Percentiles rank a stretch among this genome's conserved stretches.
phyloP scores from a whole-genome alignment of 306 rosid genomes.

The Medicago arabica region DNA sequence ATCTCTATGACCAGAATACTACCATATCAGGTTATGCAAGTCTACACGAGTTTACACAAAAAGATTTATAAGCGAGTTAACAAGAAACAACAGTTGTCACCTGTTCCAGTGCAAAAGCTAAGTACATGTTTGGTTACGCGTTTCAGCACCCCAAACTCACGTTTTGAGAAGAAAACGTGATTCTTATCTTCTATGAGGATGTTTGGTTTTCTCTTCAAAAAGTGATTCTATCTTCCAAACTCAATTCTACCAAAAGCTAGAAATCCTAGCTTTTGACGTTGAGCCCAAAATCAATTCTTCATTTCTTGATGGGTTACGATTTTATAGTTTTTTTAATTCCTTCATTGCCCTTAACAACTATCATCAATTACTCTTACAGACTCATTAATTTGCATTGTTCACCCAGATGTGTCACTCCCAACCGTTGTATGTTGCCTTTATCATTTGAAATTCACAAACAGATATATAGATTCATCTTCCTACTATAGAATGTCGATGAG shows the following conservation, averaged over 20 bases:
- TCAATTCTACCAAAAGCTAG: not conserved
- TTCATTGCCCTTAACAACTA: not conserved
- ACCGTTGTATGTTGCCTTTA: no score
- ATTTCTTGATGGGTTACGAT: not conserved
- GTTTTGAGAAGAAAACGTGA: not conserved
- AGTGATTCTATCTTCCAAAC: not conserved
- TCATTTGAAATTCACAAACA: no score
- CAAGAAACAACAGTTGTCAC: not conserved
- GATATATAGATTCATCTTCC: no score
- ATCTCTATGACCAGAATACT: not conserved
- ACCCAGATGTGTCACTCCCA: not conserved
- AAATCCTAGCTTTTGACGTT: not conserved
- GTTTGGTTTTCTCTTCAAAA: not conserved
- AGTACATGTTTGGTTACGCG: not conserved
- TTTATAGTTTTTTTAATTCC: not conserved
- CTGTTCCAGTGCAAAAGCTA: not conserved
- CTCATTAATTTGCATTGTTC: not conserved
- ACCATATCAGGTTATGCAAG: not conserved
- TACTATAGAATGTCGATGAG: no score
- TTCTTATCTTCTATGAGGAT: not conserved
- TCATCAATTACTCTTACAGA: not conserved
- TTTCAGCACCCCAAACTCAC: not conserved
- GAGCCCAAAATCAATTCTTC: not conserved
- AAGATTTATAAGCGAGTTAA: not conserved
- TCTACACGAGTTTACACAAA: not conserved